Evolutionary conservation across 75 land plant species (phyloP).

Genomic region (Pseudotsuga menziesii): DNA sequence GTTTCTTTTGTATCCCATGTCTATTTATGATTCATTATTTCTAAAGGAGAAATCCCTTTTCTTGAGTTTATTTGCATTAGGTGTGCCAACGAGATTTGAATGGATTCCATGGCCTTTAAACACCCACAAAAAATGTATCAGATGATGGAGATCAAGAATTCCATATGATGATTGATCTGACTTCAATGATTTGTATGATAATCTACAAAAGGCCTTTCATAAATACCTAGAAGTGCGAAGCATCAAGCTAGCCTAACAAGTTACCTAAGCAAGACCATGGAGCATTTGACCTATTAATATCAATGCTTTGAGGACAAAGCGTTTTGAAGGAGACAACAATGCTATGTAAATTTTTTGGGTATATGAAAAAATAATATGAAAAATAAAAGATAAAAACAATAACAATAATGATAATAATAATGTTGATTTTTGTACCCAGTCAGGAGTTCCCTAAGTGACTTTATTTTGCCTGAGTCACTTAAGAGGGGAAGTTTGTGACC

Average conservation of each 20-base stretch:
- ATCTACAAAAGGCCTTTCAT: slow-evolving; percentile 64
- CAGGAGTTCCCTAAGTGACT: too few species aligned
- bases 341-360: too few species aligned
- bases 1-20: slow-evolving; percentile 10
- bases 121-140: slow-evolving; percentile 8
- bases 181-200: slow-evolving; percentile 72
- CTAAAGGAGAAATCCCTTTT: slow-evolving; percentile 44
- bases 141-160: slow-evolving; percentile 31
- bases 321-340: too few species aligned
- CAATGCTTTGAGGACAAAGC: too few species aligned
- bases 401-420: too few species aligned
- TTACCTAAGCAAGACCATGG: slow-evolving; percentile 71
- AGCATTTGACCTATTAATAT: too few species aligned
- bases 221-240: slow-evolving; percentile 76
- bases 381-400: too few species aligned
- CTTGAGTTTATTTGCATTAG: slow-evolving; percentile 60
- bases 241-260: slow-evolving; percentile 49
- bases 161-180: slow-evolving; percentile 74
- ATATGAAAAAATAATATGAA: too few species aligned
- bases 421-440: too few species aligned
- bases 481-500: too few species aligned
- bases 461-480: too few species aligned
- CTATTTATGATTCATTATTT: slow-evolving; percentile 39
- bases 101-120: slow-evolving; percentile 51
- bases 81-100: slow-evolving; percentile 46